Evolutionary conservation across 1,284 basidiomycete species (phyloP).

Genomic region (Ceratobasidium sp.): DNA sequence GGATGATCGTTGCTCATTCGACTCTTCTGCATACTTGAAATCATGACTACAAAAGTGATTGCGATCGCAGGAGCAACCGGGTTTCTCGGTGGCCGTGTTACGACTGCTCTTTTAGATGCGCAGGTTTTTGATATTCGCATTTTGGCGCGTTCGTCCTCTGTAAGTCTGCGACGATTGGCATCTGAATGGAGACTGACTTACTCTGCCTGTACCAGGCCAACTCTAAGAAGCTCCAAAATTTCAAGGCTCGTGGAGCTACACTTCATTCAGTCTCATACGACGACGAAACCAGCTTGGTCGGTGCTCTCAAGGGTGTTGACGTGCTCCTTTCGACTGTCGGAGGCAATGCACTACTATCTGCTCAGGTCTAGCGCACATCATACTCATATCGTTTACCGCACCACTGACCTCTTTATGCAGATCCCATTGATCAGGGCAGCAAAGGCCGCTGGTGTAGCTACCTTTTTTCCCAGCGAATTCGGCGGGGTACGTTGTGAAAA

Average conservation of each 20-base stretch:
- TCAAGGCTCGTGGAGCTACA: constrained; percentile 19
- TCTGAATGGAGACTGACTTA: too few species aligned
- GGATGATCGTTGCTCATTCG: too few species aligned
- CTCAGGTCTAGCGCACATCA: too few species aligned
- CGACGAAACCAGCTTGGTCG: constrained; percentile 11
- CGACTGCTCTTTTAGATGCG: not conserved
- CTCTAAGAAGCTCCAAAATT: constrained; percentile 4
- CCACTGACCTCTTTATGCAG: too few species aligned
- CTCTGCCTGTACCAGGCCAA: not conserved
- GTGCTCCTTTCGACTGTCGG: constrained; percentile 12
- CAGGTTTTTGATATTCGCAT: constrained; percentile 11
- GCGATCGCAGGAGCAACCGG: constrained; percentile 25
- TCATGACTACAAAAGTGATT: constrained; percentile 16
- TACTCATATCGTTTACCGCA: too few species aligned
- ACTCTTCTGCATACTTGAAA: not conserved
- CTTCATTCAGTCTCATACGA: constrained; percentile 20
- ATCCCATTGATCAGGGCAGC: constrained; percentile 27
- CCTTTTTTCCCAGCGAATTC: constrained; percentile 32
- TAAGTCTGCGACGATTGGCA: not conserved
- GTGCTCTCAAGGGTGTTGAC: constrained; percentile 32
- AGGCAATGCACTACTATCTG: not conserved
- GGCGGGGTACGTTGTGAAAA: constrained; percentile 22
- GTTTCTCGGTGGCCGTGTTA: constrained; percentile 6
- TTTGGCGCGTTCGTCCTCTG: constrained; percentile 18
- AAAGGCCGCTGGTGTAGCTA: constrained; percentile 11